A percentile compares a stretch with the other conserved stretches of the same genome.
These are phyloP conservation scores for Stenocarpella maydis DNA, from an alignment of 2,329 filamentous ascomycete genomes.

Conservation along the genomic window DNA sequence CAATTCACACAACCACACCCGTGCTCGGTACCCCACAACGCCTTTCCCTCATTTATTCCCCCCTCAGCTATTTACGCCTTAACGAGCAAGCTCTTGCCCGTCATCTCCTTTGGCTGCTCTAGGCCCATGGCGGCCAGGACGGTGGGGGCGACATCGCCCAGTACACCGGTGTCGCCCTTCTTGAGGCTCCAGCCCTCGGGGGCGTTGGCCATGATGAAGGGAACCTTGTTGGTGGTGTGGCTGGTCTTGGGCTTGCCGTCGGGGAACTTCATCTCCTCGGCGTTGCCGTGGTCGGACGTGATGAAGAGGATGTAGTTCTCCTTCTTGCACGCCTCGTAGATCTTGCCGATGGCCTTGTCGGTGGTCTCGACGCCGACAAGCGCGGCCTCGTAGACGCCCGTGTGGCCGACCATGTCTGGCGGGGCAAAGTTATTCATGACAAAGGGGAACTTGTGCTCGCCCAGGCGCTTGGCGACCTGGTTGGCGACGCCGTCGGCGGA, in stretches of 20 bases:
- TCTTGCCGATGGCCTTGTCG: constrained; percentile 91
- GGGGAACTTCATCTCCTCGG: constrained; percentile 98
- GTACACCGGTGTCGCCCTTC: constrained; percentile 79
- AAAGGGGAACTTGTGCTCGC: constrained; percentile 88
- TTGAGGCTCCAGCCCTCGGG: constrained; percentile 88
- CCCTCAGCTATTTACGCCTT: constrained; percentile 62
- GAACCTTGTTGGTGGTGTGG: constrained; percentile 97
- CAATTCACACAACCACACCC: constrained; percentile 7
- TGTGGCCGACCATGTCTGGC: constrained; percentile 99
- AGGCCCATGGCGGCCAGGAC: constrained; percentile 91
- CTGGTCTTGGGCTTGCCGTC: constrained; percentile 97
- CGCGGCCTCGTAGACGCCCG: constrained; percentile 94
- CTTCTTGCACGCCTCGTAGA: constrained; percentile 94
- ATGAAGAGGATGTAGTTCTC: constrained; percentile 93
- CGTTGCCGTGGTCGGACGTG: constrained; percentile 96
- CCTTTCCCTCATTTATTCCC: background rate
- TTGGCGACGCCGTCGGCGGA: constrained; percentile 89
- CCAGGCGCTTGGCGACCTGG: constrained; percentile 87
- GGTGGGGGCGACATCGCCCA: constrained; percentile 97
- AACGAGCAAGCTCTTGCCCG: constrained; percentile 81
- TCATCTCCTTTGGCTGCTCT: constrained; percentile 91
- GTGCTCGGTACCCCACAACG: background rate
- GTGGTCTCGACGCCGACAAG: constrained; percentile 85
- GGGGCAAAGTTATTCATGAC: constrained; percentile 99
- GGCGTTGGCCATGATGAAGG: constrained; percentile 97